Evolutionary conservation across 306 rosid species (phyloP).

Genomic region (Malus sylvestris): DNA sequence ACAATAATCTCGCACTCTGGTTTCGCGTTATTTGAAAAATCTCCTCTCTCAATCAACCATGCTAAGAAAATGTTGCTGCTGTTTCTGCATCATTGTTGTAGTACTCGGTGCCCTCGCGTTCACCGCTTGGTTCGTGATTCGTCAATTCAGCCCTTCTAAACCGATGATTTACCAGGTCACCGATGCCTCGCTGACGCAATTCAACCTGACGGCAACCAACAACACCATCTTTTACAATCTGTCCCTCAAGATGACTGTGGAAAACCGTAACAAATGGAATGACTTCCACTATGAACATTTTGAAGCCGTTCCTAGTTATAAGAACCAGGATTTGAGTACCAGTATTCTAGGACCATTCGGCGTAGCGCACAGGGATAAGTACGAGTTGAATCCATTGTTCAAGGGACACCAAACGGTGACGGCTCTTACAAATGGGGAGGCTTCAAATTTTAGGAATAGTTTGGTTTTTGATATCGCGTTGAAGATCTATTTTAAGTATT

Average conservation of each 20-base stretch:
- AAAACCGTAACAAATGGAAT: neutral
- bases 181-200: constrained; percentile 35
- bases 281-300: neutral
- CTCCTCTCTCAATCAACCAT: neutral
- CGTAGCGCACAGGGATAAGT: neutral
- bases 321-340: neutral
- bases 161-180: constrained; percentile 22
- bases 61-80: neutral
- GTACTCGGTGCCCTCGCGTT: constrained; percentile 3
- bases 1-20: neutral
- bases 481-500: neutral
- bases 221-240: neutral
- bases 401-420: neutral
- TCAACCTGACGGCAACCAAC: constrained; percentile 16
- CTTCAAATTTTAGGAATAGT: neutral
- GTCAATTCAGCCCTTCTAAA: constrained; percentile 19
- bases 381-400: neutral
- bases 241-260: neutral
- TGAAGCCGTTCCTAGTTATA: neutral
- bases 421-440: neutral
- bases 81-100: neutral
- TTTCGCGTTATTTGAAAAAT: neutral
- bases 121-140: constrained; percentile 13
- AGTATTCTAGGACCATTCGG: neutral
- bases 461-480: neutral